Percentiles rank a stretch among this genome's conserved stretches.
phyloP scores from a whole-genome alignment of 2,329 filamentous ascomycete species.

The Calonectria pseudoreteaudii region DNA sequence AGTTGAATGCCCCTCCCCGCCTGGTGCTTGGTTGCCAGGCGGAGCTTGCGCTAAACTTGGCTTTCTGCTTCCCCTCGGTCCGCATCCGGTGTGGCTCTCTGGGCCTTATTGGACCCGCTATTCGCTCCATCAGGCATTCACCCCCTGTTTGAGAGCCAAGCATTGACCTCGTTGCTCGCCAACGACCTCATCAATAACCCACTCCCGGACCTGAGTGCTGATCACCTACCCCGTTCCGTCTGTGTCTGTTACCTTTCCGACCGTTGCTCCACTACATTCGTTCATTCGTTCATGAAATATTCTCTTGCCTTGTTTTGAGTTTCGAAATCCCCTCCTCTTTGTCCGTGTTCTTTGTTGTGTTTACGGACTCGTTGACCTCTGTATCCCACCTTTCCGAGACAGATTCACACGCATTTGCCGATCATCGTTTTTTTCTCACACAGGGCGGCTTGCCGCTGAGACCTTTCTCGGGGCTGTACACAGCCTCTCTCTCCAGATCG shows the following conservation, averaged over 20 bases:
- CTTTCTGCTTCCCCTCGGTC: slow-evolving; percentile 32
- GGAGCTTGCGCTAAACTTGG: slow-evolving; percentile 38
- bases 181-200: slow-evolving; percentile 38
- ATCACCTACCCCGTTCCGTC: slow-evolving; percentile 18
- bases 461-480: slow-evolving; percentile 31
- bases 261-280: slow-evolving; percentile 18
- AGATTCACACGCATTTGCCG: slow-evolving; percentile 23
- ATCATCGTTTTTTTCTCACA: slow-evolving; percentile 16
- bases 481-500: slow-evolving; percentile 22
- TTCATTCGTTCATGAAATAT: slow-evolving; percentile 25
- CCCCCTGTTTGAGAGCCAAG: slow-evolving; percentile 27
- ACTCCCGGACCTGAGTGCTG: slow-evolving; percentile 16
- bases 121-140: slow-evolving; percentile 32
- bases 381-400: slow-evolving; percentile 4
- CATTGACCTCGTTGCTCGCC: slow-evolving; percentile 34
- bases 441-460: slow-evolving; percentile 38
- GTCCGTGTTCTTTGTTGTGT: slow-evolving; percentile 18
- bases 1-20: slow-evolving; percentile 16
- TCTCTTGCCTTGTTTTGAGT: slow-evolving; percentile 30
- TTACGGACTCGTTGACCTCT: not conserved
- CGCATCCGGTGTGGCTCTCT: slow-evolving; percentile 40
- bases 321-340: slow-evolving; percentile 27
- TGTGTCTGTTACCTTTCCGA: not conserved
- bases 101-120: slow-evolving; percentile 27
- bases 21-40: slow-evolving; percentile 35